Percentiles rank a stretch among this genome's conserved stretches.
Evolutionary conservation across 768 basidiomycete species (phyloP).

Genomic region (Inosperma sp.): DNA sequence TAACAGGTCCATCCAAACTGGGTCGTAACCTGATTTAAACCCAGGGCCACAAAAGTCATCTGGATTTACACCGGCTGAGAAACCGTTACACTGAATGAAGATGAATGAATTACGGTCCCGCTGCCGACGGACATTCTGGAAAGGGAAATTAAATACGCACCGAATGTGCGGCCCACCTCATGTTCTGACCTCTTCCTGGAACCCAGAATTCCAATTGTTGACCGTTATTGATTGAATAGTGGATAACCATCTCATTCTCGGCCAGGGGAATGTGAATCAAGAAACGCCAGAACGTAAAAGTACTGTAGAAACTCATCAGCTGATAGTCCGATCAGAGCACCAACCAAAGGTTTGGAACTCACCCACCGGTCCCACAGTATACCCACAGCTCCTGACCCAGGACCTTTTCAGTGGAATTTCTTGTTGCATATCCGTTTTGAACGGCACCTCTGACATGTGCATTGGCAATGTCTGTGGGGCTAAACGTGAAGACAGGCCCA

Average conservation of each 20-base stretch:
- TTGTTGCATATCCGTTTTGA: conserved; percentile 28
- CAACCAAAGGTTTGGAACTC: conserved; percentile 19
- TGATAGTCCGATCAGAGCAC: neutral
- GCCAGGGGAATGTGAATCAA: conserved; percentile 75
- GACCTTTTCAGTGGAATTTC: conserved; percentile 39
- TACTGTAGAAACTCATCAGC: conserved; percentile 39
- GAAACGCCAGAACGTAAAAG: conserved; percentile 94
- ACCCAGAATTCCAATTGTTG: conserved; percentile 77
- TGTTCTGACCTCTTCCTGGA: conserved; percentile 74
- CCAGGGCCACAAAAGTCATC: conserved; percentile 82
- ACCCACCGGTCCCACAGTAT: conserved; percentile 55
- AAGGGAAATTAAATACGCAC: conserved; percentile 39
- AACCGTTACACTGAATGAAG: conserved; percentile 72
- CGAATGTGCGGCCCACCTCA: conserved; percentile 88
- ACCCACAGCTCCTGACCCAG: conserved; percentile 72
- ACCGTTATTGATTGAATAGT: conserved; percentile 80
- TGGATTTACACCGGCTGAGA: conserved; percentile 84
- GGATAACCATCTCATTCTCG: conserved; percentile 65
- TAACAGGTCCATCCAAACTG: conserved; percentile 92
- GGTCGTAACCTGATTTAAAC: conserved; percentile 79
- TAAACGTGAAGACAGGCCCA: conserved; percentile 1
- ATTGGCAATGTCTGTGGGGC: neutral
- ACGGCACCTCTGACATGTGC: conserved; percentile 16
- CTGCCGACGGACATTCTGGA: neutral
- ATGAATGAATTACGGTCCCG: neutral